Evolutionary conservation across 768 basidiomycete genomes (phyloP), one percentile per base, ranked within the genome.

Genomic region (Lepiota subincarnata): DNA sequence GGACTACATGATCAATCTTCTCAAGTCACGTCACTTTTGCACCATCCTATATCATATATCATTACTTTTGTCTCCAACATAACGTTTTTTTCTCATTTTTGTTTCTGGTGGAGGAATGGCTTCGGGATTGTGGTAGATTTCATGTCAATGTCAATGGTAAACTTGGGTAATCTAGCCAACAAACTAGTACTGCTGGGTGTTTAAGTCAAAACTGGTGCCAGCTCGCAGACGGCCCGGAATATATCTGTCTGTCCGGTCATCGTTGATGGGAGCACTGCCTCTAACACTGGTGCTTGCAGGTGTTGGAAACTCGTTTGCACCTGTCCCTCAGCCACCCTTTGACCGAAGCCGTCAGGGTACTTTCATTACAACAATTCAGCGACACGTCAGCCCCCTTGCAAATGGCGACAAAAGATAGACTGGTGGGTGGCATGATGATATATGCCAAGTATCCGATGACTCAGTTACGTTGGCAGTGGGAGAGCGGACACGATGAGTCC

Each of bases 401-500:
- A 18, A 54, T 54, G 53, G n/a, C 53, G 3, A 47, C 53, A 3
- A 46, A 13, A 34, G 45, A 54, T 39, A 39, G 40, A 34, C 39
- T 54, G 7, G 53, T 54, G 24, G 20, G 46, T 34, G 14, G 0
- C 31, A 12, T 7, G 19, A 35, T 2, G 14, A 14, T 20, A 11
- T 10, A 8, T 6, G 1, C 26, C 31, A 8, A 31, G 31, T 22
- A 28, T 31, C 14, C 2, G 28, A 16, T 10, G 6, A 46, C 28
- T 44, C 7, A 34, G 8, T 6, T 18, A 24, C 14, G 2, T 36
- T 11, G 20, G 19, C 53, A 80, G 79, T 80, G 78, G 79, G 76
- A 70, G 37, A 68, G 64, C 53, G 89, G 88, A 14, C 76, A 84
- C 58, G 89, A 90, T 62, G 89, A 90, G 62, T 80, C 86, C 0